Evolutionary conservation across 768 basidiomycete genomes (phyloP).

Genomic region (Lyophyllum shimeji): DNA sequence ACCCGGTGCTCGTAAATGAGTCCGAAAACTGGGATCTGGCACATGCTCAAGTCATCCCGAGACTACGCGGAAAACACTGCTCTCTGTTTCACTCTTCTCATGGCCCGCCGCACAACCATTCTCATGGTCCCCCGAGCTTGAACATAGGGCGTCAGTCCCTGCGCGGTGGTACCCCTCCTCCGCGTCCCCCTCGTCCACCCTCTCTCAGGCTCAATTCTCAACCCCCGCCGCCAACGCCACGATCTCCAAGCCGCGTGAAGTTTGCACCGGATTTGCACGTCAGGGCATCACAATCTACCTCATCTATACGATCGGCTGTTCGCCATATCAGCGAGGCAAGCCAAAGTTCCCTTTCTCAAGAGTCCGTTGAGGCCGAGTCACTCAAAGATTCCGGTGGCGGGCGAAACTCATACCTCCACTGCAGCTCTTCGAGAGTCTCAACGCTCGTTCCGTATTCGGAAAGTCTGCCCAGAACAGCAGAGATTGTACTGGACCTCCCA

Average conservation of each 20-base stretch:
- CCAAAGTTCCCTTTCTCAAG: not conserved
- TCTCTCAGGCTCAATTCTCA: constrained; percentile 21
- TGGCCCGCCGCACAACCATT: constrained; percentile 22
- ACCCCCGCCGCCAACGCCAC: constrained; percentile 8
- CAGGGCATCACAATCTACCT: constrained; percentile 4
- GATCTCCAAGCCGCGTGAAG: constrained; percentile 20
- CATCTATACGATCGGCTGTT: constrained; percentile 1
- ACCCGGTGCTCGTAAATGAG: not conserved
- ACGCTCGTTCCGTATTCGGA: not conserved
- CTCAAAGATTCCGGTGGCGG: not conserved
- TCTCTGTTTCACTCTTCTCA: constrained; percentile 14
- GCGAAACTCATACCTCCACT: not conserved
- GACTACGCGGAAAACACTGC: constrained; percentile 14
- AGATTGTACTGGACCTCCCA: constrained; percentile 20
- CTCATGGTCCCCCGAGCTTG: constrained; percentile 22
- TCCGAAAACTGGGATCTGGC: not conserved
- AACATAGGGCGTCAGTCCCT: not conserved
- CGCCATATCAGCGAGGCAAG: not conserved
- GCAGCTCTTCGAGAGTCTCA: not conserved
- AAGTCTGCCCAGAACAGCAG: constrained; percentile 14
- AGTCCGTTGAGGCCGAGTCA: not conserved
- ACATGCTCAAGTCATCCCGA: not conserved
- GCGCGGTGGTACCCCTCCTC: constrained; percentile 3
- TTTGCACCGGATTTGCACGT: constrained; percentile 16
- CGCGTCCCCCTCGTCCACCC: constrained; percentile 30